A percentile compares a stretch with the other conserved stretches of the same genome.
phyloP scores from a whole-genome alignment of 2,329 filamentous ascomycete genomes.

The Dothideomycetes sp. region DNA sequence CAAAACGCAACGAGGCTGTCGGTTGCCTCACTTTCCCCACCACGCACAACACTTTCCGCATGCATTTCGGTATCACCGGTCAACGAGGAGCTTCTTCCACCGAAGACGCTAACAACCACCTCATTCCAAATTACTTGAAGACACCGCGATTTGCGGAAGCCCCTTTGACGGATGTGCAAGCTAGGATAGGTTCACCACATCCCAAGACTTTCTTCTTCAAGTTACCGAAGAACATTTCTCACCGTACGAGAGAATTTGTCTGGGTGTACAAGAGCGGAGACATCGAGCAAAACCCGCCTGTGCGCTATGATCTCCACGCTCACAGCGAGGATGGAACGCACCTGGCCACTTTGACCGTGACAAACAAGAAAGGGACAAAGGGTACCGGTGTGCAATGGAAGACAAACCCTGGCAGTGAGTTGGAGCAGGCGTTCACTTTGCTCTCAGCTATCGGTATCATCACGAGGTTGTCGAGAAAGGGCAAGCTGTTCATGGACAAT shows the following conservation, averaged over 20 bases:
- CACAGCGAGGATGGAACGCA: not conserved
- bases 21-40: conserved; percentile 3
- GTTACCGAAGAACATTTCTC: not conserved
- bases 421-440: conserved; percentile 6
- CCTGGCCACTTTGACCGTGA: conserved; percentile 17
- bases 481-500: conserved; percentile 1
- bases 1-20: not conserved
- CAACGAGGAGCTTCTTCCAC: not conserved
- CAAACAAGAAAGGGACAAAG: conserved; percentile 26
- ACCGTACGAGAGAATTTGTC: not conserved
- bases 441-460: conserved; percentile 4
- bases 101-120: not conserved
- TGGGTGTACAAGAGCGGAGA: conserved; percentile 3
- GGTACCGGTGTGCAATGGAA: conserved; percentile 29
- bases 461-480: conserved; percentile 8
- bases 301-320: not conserved
- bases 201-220: conserved; percentile 1
- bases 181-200: conserved; percentile 8
- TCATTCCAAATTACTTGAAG: too few relatives aligned
- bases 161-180: not conserved
- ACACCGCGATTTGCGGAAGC: too few relatives aligned
- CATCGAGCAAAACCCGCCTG: not conserved
- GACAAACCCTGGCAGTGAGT: conserved; percentile 25
- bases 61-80: not conserved
- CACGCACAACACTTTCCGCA: conserved; percentile 4